phyloP scores from a whole-genome alignment of 495 filamentous ascomycete species.

The Neurospora sp. region DNA sequence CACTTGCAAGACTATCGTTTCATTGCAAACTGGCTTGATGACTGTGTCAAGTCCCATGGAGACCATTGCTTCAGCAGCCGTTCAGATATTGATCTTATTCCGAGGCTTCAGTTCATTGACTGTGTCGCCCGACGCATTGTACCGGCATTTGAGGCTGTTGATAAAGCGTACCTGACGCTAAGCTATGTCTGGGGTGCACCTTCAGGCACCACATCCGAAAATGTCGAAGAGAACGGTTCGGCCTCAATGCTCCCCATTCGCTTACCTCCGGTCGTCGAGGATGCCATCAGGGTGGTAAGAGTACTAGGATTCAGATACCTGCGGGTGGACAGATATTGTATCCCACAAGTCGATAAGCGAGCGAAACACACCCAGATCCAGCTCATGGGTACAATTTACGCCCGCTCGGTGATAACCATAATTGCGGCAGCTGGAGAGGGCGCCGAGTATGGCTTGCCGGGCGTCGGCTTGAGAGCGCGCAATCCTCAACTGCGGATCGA shows the following conservation, averaged over 20 bases:
- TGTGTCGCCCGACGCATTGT: background rate
- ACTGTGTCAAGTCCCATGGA: background rate
- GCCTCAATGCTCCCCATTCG: background rate
- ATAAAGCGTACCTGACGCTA: background rate
- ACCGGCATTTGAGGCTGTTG: background rate
- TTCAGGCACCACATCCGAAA: background rate
- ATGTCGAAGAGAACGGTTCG: background rate
- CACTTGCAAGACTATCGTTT: background rate
- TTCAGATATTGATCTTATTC: fast-evolving
- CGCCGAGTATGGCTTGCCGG: constrained; percentile 20
- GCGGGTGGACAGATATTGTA: constrained; percentile 23
- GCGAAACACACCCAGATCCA: constrained; percentile 18
- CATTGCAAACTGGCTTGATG: background rate
- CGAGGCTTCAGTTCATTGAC: background rate
- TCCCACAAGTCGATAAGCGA: constrained; percentile 3
- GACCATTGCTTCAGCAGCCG: background rate
- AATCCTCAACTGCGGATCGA: background rate
- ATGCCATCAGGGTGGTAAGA: constrained; percentile 15
- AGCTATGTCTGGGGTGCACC: background rate
- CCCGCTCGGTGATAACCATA: constrained; percentile 15
- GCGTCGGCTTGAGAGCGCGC: constrained; percentile 7
- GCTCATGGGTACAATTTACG: constrained; percentile 24
- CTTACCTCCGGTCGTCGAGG: constrained; percentile 11
- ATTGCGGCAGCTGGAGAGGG: constrained; percentile 21
- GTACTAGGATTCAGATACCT: constrained; percentile 16